Evolutionary conservation across 768 basidiomycete genomes (phyloP).

Genomic region (Zangia roseola): DNA sequence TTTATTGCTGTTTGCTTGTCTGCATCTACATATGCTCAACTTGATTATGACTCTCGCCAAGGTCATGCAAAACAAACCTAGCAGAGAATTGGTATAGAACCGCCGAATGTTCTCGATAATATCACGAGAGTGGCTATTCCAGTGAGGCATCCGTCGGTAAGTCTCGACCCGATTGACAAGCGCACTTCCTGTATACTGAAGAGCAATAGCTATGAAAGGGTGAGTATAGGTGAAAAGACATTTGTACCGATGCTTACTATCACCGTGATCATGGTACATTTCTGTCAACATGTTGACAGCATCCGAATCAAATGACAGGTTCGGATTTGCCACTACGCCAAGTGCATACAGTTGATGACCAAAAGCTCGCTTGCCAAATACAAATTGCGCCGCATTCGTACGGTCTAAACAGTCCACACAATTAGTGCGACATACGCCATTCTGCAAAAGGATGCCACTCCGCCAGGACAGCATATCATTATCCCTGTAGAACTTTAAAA

Average conservation of each 20-base stretch:
- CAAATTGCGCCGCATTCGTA: conserved; percentile 96
- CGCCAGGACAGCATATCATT: conserved; percentile 47
- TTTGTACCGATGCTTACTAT: conserved; percentile 55
- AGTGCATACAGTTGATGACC: conserved; percentile 96
- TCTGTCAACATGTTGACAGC: conserved; percentile 96
- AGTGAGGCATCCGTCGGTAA: conserved; percentile 92
- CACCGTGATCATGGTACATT: conserved; percentile 98
- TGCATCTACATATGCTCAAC: conserved; percentile 55
- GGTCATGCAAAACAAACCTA: conserved; percentile 48
- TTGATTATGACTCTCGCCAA: not conserved
- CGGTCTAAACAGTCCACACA: conserved; percentile 97
- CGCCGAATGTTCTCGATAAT: conserved; percentile 93
- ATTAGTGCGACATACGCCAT: conserved; percentile 89
- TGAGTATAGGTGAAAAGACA: not conserved
- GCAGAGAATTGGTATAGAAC: conserved; percentile 91
- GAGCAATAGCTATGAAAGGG: conserved; percentile 66
- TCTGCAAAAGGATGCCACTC: conserved; percentile 74
- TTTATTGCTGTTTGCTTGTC: conserved; percentile 98
- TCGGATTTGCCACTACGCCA: conserved; percentile 82
- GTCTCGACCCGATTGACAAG: conserved; percentile 96
- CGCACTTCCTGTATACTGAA: conserved; percentile 96
- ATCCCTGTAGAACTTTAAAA: conserved; percentile 24
- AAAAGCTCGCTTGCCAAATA: conserved; percentile 91
- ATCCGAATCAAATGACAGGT: conserved; percentile 89
- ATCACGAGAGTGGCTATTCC: conserved; percentile 96